Base-by-base conservation (phyloP, 1,284 basidiomycete genomes). In the Cutaneotrichosporon cyanovorans region DNA sequence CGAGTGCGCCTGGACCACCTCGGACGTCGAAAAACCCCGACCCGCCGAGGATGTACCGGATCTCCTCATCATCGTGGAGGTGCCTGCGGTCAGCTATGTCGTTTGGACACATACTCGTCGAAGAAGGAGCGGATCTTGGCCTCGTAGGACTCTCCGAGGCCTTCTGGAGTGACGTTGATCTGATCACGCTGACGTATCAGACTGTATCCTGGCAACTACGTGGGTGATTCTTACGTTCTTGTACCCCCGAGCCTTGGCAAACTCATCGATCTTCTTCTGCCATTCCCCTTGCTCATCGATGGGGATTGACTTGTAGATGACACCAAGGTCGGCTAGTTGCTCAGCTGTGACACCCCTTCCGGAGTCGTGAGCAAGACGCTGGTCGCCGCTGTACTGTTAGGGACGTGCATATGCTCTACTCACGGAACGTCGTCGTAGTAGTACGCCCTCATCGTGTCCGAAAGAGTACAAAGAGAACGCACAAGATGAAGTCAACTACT, bases 61-160 rank as follows among this genome's bases (percentile, higher is more conserved):
- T 90, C 71, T 91, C 88, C 66, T 91, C 87, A 58, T 91, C 88
- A 68, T 91, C 87, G 59, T 91, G 88, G 73, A 91, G 77, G 59
- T 90, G 87, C 61, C 84, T 87, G 48, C 16, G 8, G 51, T 47
- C 25, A 52, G 45, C 31, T 10, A 14, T 5, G 8, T 32, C 19
- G 16, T 2, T 28, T 25, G 19, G 0, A 6, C 41, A 71, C 82
- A 58, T 56, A 87, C 85, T 87, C 85, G 51, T 82, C 76, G 63
- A 85, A 91, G 73, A 90, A 89, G 4, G 66, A 77, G 63, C 83
- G 83, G 63, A 89, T 77, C 71, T 85, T 88, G 37, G 76, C 60
- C 61, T 91, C 85, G 67, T 87, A 90, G 6, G 69, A 73, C 48
- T 85, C 85, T 3, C 87, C 87, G 42, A 91, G 72, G 1, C 80